Evolutionary conservation across 345 rosid species (phyloP), one percentile per base, ranked within the genome.

Genomic region (Linum lewisii): DNA sequence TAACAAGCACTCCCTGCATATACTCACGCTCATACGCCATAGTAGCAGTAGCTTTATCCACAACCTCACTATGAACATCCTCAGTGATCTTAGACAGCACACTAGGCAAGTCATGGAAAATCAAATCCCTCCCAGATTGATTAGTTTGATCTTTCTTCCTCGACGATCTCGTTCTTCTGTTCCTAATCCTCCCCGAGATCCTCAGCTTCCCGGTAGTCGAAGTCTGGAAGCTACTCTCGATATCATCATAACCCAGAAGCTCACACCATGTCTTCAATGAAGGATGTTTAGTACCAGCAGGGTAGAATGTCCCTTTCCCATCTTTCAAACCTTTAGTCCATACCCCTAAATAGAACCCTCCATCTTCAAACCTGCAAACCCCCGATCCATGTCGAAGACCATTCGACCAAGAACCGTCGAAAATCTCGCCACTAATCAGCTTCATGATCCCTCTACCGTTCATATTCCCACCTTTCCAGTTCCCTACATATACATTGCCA

Each of bases 401-500:
- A 66, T 88, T 86, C 61, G 74, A 61, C 98, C 98, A 92, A 76
- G 62, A 74, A 25, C 98, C 98, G 36, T 86, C 79, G 29, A 69
- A 92, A 59, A 83, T 57, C 72, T 92, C 98, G 56, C 98, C 88
- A 38, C 79, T 83, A 8, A 24, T 79, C 98, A 96, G 88, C 71
- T 82, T 82, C 96, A 92, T 88, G 59, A 83, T 80, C 52, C 98
- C 98, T 79, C 82, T 79, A 6, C 92, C 98, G 67, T 75, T 71
- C 95, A 92, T 83, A 70, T 67, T 79, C 52, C 98, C 88, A 29
- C 54, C 77, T 79, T 79, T 92, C 96, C 96, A 92, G 23, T 63
- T 83, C 66, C 98, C 98, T 24, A 80, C 73, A 55, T 88, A 92
- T 16, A 69, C 74, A 74, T 88, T 86, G 44, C 98, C 98, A 36